Evolutionary conservation across 495 filamentous ascomycete genomes (phyloP), one percentile per base, ranked within the genome.

Genomic region (Ramalina intermedia): DNA sequence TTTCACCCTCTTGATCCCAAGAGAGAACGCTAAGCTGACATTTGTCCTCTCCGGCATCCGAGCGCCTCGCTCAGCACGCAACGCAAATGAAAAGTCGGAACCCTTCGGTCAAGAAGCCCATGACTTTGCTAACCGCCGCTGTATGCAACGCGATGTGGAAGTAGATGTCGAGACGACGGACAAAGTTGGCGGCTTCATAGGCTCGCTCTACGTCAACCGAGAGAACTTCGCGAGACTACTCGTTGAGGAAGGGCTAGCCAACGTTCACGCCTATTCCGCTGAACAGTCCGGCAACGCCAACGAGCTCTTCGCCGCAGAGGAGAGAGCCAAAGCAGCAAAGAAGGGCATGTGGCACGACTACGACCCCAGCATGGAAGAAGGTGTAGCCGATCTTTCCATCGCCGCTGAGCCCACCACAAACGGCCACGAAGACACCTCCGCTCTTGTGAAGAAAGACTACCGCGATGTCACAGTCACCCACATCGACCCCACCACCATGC

Each of bases 171-270:
- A 94, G 65, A 88, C 87, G 59, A 84, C 85, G 46, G 93, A 99
- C 69, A 94, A 94, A 69, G 80, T 86, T 29, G 93, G 93, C 55
- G 93, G 90, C 47, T 99, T 99, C 71, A 95, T 99, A 55, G 93
- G 93, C 42, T 84, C 84, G 14, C 75, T 99, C 2, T 95, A 89
- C 57, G 73, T 96, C 59, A 91, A 89, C 71, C 86, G 89, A 37
- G 89, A 96, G 66, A 96, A 86, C 69, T 90, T 99, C 66, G 86
- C 91, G 56, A 95, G 94, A 69, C 61, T 87, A 11, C 79, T 99
- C 6, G 76, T 96, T 3, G 91, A 96, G 64, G 93, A 96, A 66
- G 93, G 93, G 42, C 66, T 94, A 26, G 93, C 93, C 16, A 80
- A 78, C 20, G 89, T 96, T 29, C 89, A 96, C 61, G 74, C 78